These are phyloP conservation scores for Globisporangium emineosum DNA, from an alignment of 352 stramenopile species.

Conservation along the genomic window DNA sequence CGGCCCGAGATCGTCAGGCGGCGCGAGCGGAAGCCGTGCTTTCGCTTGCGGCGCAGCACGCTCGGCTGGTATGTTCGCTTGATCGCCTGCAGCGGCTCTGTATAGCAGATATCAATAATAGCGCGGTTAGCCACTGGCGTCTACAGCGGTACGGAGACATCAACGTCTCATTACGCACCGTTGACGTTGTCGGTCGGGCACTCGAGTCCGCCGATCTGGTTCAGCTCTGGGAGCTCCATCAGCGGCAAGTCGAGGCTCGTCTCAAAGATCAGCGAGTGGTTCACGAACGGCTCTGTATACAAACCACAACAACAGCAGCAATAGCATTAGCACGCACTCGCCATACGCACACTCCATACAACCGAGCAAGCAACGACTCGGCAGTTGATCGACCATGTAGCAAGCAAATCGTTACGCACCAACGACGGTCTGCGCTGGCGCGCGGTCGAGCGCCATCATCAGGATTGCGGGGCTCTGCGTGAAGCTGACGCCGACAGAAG, in stretches of 20 bases:
- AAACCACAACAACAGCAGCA: neutral
- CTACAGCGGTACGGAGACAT: no score
- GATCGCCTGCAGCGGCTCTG: constrained; percentile 70
- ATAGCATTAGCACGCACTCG: neutral
- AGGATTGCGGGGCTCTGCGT: constrained; percentile 17
- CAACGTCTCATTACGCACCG: constrained; percentile 6
- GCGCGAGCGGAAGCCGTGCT: constrained; percentile 82
- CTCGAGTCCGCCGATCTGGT: constrained; percentile 15
- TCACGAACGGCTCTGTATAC: constrained; percentile 13
- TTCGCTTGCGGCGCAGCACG: constrained; percentile 82
- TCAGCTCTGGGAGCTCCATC: constrained; percentile 16
- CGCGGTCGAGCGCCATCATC: constrained; percentile 16
- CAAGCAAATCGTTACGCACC: constrained; percentile 8
- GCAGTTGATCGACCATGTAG: no score
- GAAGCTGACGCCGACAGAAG: neutral
- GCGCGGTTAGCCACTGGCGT: no score
- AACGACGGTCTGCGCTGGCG: constrained; percentile 11
- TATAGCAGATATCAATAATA: constrained; percentile 1
- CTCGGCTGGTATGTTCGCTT: constrained; percentile 88
- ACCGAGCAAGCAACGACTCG: neutral
- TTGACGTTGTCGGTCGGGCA: constrained; percentile 18
- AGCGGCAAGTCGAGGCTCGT: constrained; percentile 12
- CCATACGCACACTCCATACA: neutral
- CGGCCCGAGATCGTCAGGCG: constrained; percentile 72
- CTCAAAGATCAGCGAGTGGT: constrained; percentile 19